These are phyloP conservation scores for Bidens hawaiensis DNA, from an alignment of 140 eudicot genomes.

Conservation along the genomic window DNA sequence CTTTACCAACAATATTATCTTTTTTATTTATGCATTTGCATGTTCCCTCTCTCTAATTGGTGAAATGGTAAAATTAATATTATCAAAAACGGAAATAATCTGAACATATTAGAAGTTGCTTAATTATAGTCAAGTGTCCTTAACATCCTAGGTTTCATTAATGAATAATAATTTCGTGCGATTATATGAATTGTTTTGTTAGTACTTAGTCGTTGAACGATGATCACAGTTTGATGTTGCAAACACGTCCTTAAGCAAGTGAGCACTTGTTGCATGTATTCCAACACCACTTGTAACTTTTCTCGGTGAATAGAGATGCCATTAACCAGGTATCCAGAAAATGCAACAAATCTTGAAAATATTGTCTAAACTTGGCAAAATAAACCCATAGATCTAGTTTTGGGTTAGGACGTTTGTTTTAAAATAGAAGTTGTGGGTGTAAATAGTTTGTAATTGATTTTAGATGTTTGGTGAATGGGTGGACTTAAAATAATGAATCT, in stretches of 20 bases:
- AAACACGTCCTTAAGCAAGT: background rate
- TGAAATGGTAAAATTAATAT: background rate
- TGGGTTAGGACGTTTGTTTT: too few relatives aligned
- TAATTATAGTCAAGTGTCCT: background rate
- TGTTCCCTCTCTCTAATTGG: background rate
- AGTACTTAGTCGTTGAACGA: background rate
- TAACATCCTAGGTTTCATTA: background rate
- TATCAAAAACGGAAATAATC: background rate
- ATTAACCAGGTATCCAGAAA: background rate
- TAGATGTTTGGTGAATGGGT: too few relatives aligned
- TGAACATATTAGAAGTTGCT: background rate
- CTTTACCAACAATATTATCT: slow-evolving; percentile 4
- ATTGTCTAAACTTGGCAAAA: too few relatives aligned
- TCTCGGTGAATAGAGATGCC: background rate
- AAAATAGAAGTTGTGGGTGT: too few relatives aligned
- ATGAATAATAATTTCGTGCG: background rate
- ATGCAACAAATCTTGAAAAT: background rate
- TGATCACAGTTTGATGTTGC: background rate
- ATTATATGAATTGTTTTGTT: background rate
- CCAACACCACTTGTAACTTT: background rate
- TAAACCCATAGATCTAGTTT: too few relatives aligned
- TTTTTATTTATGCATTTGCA: background rate
- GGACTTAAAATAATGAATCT: too few relatives aligned
- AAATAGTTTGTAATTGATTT: too few relatives aligned
- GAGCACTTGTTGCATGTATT: background rate